Evolutionary conservation across 805 yeast species (phyloP).

Genomic region (Candida manassasensis): DNA sequence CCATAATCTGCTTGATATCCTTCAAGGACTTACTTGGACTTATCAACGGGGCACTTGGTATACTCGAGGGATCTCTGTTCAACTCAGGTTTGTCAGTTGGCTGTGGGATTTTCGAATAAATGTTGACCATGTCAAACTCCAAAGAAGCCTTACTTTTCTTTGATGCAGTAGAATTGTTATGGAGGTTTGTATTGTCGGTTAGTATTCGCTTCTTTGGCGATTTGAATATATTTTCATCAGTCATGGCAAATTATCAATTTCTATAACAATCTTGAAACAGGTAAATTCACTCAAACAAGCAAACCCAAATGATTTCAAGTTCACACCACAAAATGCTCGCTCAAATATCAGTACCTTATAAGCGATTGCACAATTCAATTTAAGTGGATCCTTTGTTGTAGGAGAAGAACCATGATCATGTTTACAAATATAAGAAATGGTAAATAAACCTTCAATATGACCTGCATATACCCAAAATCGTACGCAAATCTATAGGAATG

Average conservation of each 20-base stretch:
- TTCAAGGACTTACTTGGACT: constrained; percentile 3
- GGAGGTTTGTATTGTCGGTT: neutral
- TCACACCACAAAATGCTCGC: too few relatives aligned
- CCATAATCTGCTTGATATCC: constrained; percentile 3
- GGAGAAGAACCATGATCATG: neutral
- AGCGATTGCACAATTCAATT: too few relatives aligned
- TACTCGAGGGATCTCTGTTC: constrained; percentile 3
- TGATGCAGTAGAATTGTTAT: neutral
- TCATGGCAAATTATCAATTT: neutral
- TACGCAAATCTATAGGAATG: too few relatives aligned
- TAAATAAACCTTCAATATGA: constrained; percentile 1
- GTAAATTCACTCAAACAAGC: neutral
- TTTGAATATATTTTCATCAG: neutral
- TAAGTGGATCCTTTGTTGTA: too few relatives aligned
- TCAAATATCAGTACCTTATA: too few relatives aligned
- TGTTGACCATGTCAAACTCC: constrained; percentile 2
- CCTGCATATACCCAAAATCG: too few relatives aligned
- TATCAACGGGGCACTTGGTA: constrained; percentile 1
- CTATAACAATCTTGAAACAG: neutral
- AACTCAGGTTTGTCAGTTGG: constrained; percentile 1
- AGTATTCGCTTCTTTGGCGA: constrained; percentile 4
- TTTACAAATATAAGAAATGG: constrained; percentile 2
- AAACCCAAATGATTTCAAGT: too few relatives aligned
- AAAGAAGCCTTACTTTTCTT: neutral
- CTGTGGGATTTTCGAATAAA: neutral